Percentiles rank a stretch among this genome's conserved stretches.
Conservation (phyloP, 768 basidiomycete genomes). For the Leccinum fibrillosum region DNA sequence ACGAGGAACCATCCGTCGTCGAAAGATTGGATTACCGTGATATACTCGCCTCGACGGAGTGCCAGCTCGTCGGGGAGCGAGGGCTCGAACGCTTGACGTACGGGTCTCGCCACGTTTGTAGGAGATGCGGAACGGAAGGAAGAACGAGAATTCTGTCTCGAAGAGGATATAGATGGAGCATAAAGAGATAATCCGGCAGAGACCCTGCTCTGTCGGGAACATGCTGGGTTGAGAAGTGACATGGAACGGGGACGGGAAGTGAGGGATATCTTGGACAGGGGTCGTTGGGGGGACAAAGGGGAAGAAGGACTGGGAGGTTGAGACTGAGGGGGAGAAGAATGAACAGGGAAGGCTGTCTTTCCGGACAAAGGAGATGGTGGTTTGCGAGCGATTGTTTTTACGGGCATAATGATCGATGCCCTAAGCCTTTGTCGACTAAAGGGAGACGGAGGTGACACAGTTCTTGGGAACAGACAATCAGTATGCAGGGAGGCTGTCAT, state of each 20-base stretch:
- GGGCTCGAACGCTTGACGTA: slow-evolving; percentile 64
- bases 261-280: slow-evolving; percentile 7
- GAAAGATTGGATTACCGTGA: slow-evolving; percentile 62
- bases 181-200: slow-evolving; percentile 36
- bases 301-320: slow-evolving; percentile 32
- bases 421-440: slow-evolving; percentile 46
- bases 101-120: slow-evolving; percentile 43
- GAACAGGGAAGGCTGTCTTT: slow-evolving; percentile 39
- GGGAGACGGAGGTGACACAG: slow-evolving; percentile 10
- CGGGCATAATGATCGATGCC: slow-evolving; percentile 50
- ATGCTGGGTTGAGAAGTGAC: slow-evolving; percentile 19
- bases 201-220: slow-evolving; percentile 30
- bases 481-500: not conserved
- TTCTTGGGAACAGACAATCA: slow-evolving; percentile 4
- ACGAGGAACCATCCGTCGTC: slow-evolving; percentile 84
- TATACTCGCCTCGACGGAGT: slow-evolving; percentile 51
- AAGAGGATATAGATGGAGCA: slow-evolving; percentile 28
- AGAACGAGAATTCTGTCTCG: slow-evolving; percentile 11
- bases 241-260: slow-evolving; percentile 14
- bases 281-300: slow-evolving; percentile 31
- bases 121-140: slow-evolving; percentile 21
- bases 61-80: slow-evolving; percentile 74
- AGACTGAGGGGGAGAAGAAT: slow-evolving; percentile 33
- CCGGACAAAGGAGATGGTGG: slow-evolving; percentile 36
- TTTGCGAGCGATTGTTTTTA: slow-evolving; percentile 40